Base-by-base conservation (phyloP, 768 basidiomycete species). In the Boletus huronensis region DNA sequence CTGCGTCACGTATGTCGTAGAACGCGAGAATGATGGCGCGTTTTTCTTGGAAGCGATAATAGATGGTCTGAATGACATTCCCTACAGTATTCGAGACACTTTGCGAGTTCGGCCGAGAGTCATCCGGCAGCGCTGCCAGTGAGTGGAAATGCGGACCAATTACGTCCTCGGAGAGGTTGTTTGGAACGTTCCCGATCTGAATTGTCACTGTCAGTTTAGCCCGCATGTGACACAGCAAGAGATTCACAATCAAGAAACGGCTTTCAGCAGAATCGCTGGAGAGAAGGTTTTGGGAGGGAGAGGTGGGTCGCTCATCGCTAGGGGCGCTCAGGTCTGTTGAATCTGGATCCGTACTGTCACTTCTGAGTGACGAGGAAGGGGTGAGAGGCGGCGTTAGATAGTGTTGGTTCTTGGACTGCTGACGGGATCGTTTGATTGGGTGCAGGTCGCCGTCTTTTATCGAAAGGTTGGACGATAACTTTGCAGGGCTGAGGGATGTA, bases 301-400 rank as follows among this genome's bases (percentile, higher is more conserved):
- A 50, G 28, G 25, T 52, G 21, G 64, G 61, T 54, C 70, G 73
- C n/a, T 59, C 57, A 16, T 58, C 51, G 38, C 38, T 61, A 46
- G 47, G 57, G 51, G 48, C 71, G 36, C 17, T 58, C n/a, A 57
- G 55, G 56, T 71, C 70, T 39, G 69, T 58, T 40, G 62, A 65
- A 28, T 72, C 72, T 29, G 72, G 67, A 34, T 69, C 71, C 16
- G 70, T 63, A 19, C 64, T 64, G 35, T 77, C 75, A 35, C 70
- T 71, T 52, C 67, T 73, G 59, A 79, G 72, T 0, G 79, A 77
- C 8, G 83, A 85, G 1, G 87, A 83, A 0, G 87, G 87, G 1
- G 87, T 88, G 41, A 88, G 77, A 11, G 86, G 87, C 32, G 86
- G 86, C 0, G 86, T 88, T 49, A 87, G 74, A 40, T 84, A 73